These are phyloP conservation scores for Phellopilus nigrolimitatus DNA, from an alignment of 1,284 basidiomycete genomes.

Conservation along the genomic window DNA sequence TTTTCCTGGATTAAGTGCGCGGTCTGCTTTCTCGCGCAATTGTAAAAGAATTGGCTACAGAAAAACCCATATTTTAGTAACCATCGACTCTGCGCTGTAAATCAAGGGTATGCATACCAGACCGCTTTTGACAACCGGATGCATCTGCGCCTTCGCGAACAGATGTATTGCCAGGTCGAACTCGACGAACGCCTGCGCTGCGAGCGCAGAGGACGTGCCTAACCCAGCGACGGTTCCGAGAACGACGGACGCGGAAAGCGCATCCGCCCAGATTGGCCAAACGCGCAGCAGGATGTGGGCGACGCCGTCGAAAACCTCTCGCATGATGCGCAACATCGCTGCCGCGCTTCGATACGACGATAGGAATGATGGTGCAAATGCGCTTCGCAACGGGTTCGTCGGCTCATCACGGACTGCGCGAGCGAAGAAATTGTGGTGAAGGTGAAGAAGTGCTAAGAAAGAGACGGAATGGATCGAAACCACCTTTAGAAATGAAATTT, in stretches of 20 bases:
- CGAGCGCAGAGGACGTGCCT: conserved; percentile 15
- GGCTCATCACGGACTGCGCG: conserved; percentile 13
- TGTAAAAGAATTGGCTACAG: conserved; percentile 12
- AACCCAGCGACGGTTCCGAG: conserved; percentile 21
- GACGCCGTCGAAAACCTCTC: conserved; percentile 1
- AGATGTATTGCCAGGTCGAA: conserved; percentile 21
- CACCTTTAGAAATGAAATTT: background rate
- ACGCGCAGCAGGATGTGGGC: background rate
- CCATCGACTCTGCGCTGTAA: too few relatives aligned
- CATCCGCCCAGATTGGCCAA: conserved; percentile 11
- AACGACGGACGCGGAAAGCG: too few relatives aligned
- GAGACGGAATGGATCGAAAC: background rate
- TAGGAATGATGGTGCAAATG: conserved; percentile 11
- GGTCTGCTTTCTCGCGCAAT: conserved; percentile 9
- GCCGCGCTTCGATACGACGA: conserved; percentile 3
- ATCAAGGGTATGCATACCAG: too few relatives aligned
- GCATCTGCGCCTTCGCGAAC: conserved; percentile 19
- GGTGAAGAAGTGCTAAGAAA: background rate
- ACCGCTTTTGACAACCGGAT: conserved; percentile 6
- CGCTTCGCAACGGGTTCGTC: conserved; percentile 4
- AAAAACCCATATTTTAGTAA: too few relatives aligned
- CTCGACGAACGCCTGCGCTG: conserved; percentile 21
- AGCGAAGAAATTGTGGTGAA: conserved; percentile 17
- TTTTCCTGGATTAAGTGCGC: conserved; percentile 5
- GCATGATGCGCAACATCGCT: conserved; percentile 3